Percentiles rank a stretch among this genome's conserved stretches.
Conservation (phyloP, 257 asterid species). For the Plantago major region DNA sequence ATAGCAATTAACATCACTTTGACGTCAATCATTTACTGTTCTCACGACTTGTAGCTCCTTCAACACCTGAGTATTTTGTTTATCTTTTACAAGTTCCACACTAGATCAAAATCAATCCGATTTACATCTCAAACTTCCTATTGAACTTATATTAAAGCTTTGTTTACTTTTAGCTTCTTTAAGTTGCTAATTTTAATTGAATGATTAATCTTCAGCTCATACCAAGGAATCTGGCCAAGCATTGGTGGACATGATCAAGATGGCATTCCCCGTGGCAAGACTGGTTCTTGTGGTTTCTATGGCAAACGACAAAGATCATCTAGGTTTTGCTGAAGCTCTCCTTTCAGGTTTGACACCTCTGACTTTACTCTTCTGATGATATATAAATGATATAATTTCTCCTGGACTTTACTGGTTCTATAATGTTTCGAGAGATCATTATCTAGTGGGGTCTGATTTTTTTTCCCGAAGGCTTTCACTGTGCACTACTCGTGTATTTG, state of each 20-base stretch:
- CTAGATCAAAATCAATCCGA: no score
- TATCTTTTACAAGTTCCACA: no score
- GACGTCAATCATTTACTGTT: no score
- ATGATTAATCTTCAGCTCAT: slow-evolving; percentile 58
- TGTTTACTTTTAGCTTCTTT: slow-evolving; percentile 7
- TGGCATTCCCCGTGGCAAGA: slow-evolving; percentile 52
- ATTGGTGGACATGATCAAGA: slow-evolving; percentile 50
- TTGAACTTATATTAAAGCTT: neutral
- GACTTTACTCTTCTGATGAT: slow-evolving; percentile 14
- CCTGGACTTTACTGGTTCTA: no score
- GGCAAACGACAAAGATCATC: slow-evolving; percentile 94
- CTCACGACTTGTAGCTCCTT: no score
- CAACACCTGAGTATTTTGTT: no score
- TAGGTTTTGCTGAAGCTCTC: slow-evolving; percentile 68
- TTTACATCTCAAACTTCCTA: no score
- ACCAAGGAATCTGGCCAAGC: slow-evolving; percentile 93
- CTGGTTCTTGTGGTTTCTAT: slow-evolving; percentile 78
- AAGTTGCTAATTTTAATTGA: slow-evolving; percentile 8
- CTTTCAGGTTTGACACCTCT: slow-evolving; percentile 51
- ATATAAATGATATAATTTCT: slow-evolving; percentile 1
- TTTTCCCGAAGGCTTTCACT: no score
- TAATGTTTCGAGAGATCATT: no score
- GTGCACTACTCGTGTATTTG: no score
- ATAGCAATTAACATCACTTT: no score
- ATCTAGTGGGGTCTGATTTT: no score